phyloP scores from a whole-genome alignment of 495 filamentous ascomycete genomes.

The Hypoxylon lienhwacheense region DNA sequence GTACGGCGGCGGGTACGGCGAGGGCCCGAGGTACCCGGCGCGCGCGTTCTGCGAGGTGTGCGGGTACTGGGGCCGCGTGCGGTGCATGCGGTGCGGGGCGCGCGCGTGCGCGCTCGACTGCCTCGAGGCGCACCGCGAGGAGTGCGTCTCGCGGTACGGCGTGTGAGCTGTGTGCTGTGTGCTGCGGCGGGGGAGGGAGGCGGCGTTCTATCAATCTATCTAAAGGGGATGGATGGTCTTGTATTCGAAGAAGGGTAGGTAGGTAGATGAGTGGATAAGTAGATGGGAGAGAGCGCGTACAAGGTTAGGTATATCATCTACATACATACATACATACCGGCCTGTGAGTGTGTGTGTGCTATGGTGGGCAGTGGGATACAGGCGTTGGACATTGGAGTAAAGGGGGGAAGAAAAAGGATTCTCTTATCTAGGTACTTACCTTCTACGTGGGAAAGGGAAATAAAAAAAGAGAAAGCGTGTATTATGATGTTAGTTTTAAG shows the following conservation, averaged over 20 bases:
- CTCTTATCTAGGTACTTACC: too few species aligned
- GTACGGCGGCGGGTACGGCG: conserved; percentile 48
- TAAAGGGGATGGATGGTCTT: background rate
- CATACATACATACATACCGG: too few species aligned
- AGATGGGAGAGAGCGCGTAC: too few species aligned
- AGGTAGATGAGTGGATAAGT: too few species aligned
- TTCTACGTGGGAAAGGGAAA: too few species aligned
- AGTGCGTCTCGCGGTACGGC: conserved; percentile 68
- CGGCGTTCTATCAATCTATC: background rate
- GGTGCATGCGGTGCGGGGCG: conserved; percentile 80
- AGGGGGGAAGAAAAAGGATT: too few species aligned
- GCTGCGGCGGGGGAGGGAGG: background rate
- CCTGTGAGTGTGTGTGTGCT: too few species aligned
- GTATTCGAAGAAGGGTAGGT: background rate
- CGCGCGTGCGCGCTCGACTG: conserved; percentile 82
- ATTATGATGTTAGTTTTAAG: too few species aligned
- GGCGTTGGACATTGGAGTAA: too few species aligned
- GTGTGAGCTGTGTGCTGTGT: conserved; percentile 44
- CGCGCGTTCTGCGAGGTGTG: conserved; percentile 84
- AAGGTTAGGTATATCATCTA: too few species aligned
- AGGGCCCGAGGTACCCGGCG: conserved; percentile 53
- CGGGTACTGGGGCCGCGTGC: conserved; percentile 88
- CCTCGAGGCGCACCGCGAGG: conserved; percentile 76
- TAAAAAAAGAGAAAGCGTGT: too few species aligned
- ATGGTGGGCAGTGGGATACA: too few species aligned